These are phyloP conservation scores for Smallanthus sonchifolius DNA, from an alignment of 129 eudicot species.

Conservation along the genomic window DNA sequence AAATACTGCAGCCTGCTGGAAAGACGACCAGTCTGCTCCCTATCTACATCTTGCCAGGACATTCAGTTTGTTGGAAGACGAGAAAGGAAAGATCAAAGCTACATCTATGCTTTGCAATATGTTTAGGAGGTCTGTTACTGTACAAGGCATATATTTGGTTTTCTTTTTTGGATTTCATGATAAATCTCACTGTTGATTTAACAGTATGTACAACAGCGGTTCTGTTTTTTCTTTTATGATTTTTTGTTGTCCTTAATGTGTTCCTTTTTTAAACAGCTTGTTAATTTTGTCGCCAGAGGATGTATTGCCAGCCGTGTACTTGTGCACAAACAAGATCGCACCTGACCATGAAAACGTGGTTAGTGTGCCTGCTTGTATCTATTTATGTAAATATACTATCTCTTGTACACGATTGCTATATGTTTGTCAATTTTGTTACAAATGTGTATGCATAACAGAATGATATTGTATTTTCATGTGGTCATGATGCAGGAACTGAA, in stretches of 20 bases:
- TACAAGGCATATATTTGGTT: background rate
- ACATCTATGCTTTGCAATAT: slow-evolving; percentile 91
- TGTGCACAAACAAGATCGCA: slow-evolving; percentile 92
- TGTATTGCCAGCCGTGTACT: slow-evolving; percentile 90
- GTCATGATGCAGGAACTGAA: slow-evolving; percentile 65
- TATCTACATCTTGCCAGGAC: slow-evolving; percentile 86
- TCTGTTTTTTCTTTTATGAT: background rate
- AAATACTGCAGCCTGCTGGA: slow-evolving; percentile 91
- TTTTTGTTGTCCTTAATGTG: slow-evolving; percentile 5
- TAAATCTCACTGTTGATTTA: slow-evolving; percentile 1
- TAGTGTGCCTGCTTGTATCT: slow-evolving; percentile 15
- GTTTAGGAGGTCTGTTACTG: slow-evolving; percentile 86
- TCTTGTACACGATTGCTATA: slow-evolving; percentile 3
- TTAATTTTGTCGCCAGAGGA: slow-evolving; percentile 84
- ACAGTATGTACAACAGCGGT: background rate
- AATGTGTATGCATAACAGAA: background rate
- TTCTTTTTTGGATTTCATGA: background rate
- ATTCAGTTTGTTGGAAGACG: slow-evolving; percentile 70
- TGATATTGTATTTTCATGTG: background rate
- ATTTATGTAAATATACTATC: background rate
- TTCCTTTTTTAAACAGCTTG: slow-evolving; percentile 54
- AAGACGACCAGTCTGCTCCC: slow-evolving; percentile 70
- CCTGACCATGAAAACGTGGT: slow-evolving; percentile 98
- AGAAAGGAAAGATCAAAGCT: slow-evolving; percentile 89
- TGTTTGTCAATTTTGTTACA: slow-evolving; percentile 2